A percentile compares a stretch with the other conserved stretches of the same genome.
phyloP scores from a whole-genome alignment of 192 early-diverging fungal species.

The Gamsiella multidivaricata region DNA sequence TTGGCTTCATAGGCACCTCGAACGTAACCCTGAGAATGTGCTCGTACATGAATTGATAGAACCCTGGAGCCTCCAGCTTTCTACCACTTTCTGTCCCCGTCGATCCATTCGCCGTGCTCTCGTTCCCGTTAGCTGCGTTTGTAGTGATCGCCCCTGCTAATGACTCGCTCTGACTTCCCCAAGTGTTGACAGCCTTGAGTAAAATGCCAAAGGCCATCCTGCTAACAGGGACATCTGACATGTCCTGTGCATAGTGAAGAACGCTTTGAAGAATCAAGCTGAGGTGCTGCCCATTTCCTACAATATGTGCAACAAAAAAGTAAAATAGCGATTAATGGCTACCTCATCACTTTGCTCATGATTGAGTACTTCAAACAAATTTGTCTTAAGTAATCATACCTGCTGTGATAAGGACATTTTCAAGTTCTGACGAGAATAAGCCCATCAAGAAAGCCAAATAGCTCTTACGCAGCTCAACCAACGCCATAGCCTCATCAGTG shows the following conservation, averaged over 20 bases:
- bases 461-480: conserved; percentile 81
- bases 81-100: conserved; percentile 23
- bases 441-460: conserved; percentile 84
- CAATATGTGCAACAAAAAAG: neutral
- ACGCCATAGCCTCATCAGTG: conserved; percentile 85
- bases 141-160: conserved; percentile 5
- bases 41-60: conserved; percentile 81
- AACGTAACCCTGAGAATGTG: conserved; percentile 81
- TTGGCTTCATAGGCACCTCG: conserved; percentile 78
- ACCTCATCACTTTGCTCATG: no score
- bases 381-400: conserved; percentile 56
- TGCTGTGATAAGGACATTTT: conserved; percentile 78
- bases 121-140: conserved; percentile 20
- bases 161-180: conserved; percentile 60
- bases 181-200: conserved; percentile 71
- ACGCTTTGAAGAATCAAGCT: conserved; percentile 73
- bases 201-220: conserved; percentile 78
- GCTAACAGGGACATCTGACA: conserved; percentile 68
- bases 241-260: conserved; percentile 71
- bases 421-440: conserved; percentile 85
- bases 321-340: neutral
- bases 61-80: conserved; percentile 64
- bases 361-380: no score
- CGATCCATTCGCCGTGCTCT: conserved; percentile 20
- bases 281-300: conserved; percentile 72